Conservation (phyloP, 2,329 filamentous ascomycete species). For the Colletotrichum trifolii region DNA sequence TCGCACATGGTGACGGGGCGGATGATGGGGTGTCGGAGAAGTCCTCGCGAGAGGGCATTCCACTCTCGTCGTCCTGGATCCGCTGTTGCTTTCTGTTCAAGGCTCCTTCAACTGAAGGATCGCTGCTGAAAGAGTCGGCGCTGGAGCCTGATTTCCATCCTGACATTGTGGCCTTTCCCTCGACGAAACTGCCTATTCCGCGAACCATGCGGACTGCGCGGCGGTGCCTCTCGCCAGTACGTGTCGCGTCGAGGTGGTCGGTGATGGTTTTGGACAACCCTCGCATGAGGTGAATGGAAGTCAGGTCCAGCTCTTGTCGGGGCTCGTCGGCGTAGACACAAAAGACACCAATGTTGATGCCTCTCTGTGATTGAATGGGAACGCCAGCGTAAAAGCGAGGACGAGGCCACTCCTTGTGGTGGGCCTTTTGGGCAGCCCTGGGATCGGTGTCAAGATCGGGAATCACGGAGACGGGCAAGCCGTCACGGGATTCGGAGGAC, state of each 20-base stretch:
- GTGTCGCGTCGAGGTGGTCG: slow-evolving; percentile 48
- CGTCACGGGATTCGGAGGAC: background rate
- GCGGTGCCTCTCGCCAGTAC: slow-evolving; percentile 41
- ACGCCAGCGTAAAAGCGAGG: slow-evolving; percentile 54
- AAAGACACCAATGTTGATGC: slow-evolving; percentile 56
- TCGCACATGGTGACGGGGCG: background rate
- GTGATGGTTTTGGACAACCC: slow-evolving; percentile 46
- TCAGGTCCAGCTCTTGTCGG: slow-evolving; percentile 41
- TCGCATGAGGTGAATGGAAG: slow-evolving; percentile 42
- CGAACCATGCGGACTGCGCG: slow-evolving; percentile 50
- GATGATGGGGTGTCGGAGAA: background rate
- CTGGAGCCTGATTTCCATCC: slow-evolving; percentile 38
- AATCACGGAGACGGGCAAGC: slow-evolving; percentile 48
- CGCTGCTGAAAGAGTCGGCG: slow-evolving; percentile 21
- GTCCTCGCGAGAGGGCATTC: slow-evolving; percentile 40
- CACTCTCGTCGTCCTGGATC: slow-evolving; percentile 2
- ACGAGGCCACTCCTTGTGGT: slow-evolving; percentile 38
- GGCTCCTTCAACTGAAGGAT: slow-evolving; percentile 30
- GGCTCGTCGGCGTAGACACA: slow-evolving; percentile 47
- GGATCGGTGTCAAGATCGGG: slow-evolving; percentile 47
- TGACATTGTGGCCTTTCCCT: slow-evolving; percentile 45
- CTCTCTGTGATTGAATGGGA: slow-evolving; percentile 51
- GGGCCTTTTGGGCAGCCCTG: slow-evolving; percentile 43
- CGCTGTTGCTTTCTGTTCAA: slow-evolving; percentile 37
- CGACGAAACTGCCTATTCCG: slow-evolving; percentile 50